A percentile compares a stretch with the other conserved stretches of the same genome.
Evolutionary conservation across 495 filamentous ascomycete genomes (phyloP).

Genomic region (Aspergillus taichungensis): DNA sequence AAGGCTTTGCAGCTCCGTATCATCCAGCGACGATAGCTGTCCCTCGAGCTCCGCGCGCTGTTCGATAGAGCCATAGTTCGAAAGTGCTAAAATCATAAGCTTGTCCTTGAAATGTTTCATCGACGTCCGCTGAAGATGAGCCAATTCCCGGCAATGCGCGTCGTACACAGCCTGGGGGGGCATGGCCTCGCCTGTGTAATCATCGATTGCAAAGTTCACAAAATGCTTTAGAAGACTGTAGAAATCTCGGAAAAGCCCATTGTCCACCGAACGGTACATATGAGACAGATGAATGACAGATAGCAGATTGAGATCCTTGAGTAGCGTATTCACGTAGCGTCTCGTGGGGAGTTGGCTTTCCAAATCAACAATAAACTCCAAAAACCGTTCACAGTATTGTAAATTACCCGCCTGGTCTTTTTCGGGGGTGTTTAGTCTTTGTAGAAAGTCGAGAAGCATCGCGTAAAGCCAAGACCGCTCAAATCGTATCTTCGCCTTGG

Average conservation of each 20-base stretch:
- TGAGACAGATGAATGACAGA: constrained; percentile 73
- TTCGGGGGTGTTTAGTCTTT: constrained; percentile 53
- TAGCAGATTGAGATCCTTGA: constrained; percentile 87
- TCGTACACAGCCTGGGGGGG: constrained; percentile 67
- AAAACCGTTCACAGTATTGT: constrained; percentile 82
- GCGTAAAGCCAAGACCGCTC: constrained; percentile 92
- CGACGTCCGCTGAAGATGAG: constrained; percentile 70
- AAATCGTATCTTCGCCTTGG: constrained; percentile 73
- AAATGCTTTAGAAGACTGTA: constrained; percentile 74
- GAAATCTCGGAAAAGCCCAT: constrained; percentile 75
- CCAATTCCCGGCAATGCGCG: constrained; percentile 63
- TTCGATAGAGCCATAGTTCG: constrained; percentile 85
- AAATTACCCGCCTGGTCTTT: constrained; percentile 51
- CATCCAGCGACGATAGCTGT: constrained; percentile 62
- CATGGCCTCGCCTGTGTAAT: constrained; percentile 73
- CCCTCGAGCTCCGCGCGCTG: constrained; percentile 68
- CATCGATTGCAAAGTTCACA: constrained; percentile 80
- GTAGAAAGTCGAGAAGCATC: constrained; percentile 74
- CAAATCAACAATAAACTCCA: constrained; percentile 85
- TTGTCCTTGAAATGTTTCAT: constrained; percentile 85
- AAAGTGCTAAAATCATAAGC: constrained; percentile 79
- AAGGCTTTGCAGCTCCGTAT: constrained; percentile 62
- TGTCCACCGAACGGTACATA: constrained; percentile 62
- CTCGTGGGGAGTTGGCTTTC: constrained; percentile 90
- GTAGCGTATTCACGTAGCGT: constrained; percentile 82